Evolutionary conservation across 192 early-diverging fungal species (phyloP).

Genomic region (Geranomyces michiganensis): DNA sequence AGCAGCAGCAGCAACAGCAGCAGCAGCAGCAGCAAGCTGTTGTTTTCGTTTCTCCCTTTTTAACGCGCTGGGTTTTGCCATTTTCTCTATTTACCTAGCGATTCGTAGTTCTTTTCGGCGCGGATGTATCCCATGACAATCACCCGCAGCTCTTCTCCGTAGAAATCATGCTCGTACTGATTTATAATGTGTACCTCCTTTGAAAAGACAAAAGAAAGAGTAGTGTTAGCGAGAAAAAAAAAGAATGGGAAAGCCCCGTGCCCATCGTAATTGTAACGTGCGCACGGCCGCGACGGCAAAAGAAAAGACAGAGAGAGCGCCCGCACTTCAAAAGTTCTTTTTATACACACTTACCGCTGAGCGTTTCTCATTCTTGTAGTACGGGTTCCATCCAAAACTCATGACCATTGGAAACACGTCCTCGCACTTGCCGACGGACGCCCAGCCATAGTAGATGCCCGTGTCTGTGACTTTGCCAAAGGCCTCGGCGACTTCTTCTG

Average conservation of each 20-base stretch:
- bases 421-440: constrained; percentile 61
- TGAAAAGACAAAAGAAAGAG: background rate
- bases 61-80: constrained; percentile 12
- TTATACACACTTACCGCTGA: constrained; percentile 67
- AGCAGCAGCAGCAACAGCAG: background rate
- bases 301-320: background rate
- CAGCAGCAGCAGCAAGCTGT: too few relatives aligned
- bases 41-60: too few relatives aligned
- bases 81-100: constrained; percentile 59
- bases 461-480: constrained; percentile 68
- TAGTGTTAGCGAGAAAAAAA: too few relatives aligned
- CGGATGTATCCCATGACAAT: constrained; percentile 88
- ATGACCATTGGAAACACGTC: constrained; percentile 95
- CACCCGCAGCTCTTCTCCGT: constrained; percentile 80
- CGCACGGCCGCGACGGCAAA: too few relatives aligned
- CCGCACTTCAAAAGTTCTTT: background rate
- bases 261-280: too few relatives aligned
- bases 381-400: constrained; percentile 99
- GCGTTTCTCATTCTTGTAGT: constrained; percentile 94
- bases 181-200: constrained; percentile 96
- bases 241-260: background rate
- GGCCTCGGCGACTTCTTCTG: constrained; percentile 70
- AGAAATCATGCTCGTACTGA: constrained; percentile 86
- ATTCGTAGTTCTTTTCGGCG: constrained; percentile 84
- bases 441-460: constrained; percentile 98